Evolutionary conservation across 2,329 filamentous ascomycete species (phyloP).

Genomic region (Claviceps africana): DNA sequence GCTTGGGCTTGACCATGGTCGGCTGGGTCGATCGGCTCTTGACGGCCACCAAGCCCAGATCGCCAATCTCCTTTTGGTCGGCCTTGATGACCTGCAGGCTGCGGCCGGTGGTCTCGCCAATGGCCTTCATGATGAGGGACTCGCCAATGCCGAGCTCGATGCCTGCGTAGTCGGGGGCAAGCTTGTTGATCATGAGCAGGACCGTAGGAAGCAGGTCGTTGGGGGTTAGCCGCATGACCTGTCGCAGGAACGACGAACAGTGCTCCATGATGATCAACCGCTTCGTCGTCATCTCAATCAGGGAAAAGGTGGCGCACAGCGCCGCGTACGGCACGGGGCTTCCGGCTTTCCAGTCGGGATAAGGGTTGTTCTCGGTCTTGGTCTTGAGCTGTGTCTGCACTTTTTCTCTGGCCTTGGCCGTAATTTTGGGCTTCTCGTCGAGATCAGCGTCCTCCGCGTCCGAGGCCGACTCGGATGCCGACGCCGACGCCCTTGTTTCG

Average conservation of each 20-base stretch:
- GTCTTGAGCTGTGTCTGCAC: slow-evolving; percentile 62
- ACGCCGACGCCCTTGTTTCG: background rate
- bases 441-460: slow-evolving; percentile 34
- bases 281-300: slow-evolving; percentile 90
- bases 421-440: slow-evolving; percentile 53
- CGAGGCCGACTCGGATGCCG: slow-evolving; percentile 19
- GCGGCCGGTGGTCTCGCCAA: slow-evolving; percentile 85
- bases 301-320: slow-evolving; percentile 84
- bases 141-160: slow-evolving; percentile 98
- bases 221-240: slow-evolving; percentile 85
- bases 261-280: slow-evolving; percentile 77
- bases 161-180: slow-evolving; percentile 90
- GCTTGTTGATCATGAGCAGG: slow-evolving; percentile 93
- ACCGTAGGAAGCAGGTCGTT: slow-evolving; percentile 78
- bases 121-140: slow-evolving; percentile 96
- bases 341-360: slow-evolving; percentile 85
- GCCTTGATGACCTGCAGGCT: slow-evolving; percentile 82
- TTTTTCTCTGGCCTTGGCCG: slow-evolving; percentile 64
- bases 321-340: slow-evolving; percentile 88
- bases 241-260: slow-evolving; percentile 79
- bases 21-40: slow-evolving; percentile 92
- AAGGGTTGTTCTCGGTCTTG: slow-evolving; percentile 64
- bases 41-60: slow-evolving; percentile 84
- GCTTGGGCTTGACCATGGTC: slow-evolving; percentile 96
- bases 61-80: slow-evolving; percentile 92